These are phyloP conservation scores for Camillea tinctor DNA, from an alignment of 2,329 filamentous ascomycete genomes.

Conservation along the genomic window DNA sequence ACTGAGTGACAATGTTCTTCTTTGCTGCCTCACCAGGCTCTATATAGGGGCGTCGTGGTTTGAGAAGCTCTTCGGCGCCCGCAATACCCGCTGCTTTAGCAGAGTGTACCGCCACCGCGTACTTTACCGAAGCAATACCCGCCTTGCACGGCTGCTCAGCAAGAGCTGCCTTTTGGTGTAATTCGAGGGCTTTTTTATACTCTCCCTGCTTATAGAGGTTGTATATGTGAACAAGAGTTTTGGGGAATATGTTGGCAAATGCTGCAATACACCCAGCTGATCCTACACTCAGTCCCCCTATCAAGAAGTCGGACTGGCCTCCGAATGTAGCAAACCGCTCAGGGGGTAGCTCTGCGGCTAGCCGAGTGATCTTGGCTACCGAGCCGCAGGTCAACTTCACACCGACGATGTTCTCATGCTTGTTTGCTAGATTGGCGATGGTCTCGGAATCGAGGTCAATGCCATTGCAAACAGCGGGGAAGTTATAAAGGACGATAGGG, in stretches of 20 bases:
- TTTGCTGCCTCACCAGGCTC: constrained; percentile 44
- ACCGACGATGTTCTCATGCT: constrained; percentile 56
- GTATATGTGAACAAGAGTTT: constrained; percentile 57
- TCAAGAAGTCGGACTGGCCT: constrained; percentile 71
- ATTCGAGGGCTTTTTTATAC: constrained; percentile 53
- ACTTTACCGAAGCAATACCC: constrained; percentile 68
- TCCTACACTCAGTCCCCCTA: constrained; percentile 58
- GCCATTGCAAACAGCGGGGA: constrained; percentile 66
- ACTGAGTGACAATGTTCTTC: constrained; percentile 38
- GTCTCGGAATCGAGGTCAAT: constrained; percentile 66
- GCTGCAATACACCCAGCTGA: constrained; percentile 61
- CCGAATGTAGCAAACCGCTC: constrained; percentile 66
- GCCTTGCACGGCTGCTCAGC: constrained; percentile 66
- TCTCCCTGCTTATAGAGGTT: constrained; percentile 59
- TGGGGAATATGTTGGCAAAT: constrained; percentile 62
- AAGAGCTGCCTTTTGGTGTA: constrained; percentile 62
- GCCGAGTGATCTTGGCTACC: constrained; percentile 58
- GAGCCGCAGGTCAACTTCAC: constrained; percentile 65
- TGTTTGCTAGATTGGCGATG: constrained; percentile 51
- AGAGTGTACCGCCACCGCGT: constrained; percentile 60
- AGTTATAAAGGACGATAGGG: constrained; percentile 66
- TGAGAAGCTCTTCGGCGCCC: constrained; percentile 55
- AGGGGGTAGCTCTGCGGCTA: constrained; percentile 49
- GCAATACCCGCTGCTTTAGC: constrained; percentile 59
- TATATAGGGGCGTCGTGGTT: constrained; percentile 62